These are phyloP conservation scores for Ogataea angusta DNA, from an alignment of 805 yeast species.

Conservation along the genomic window DNA sequence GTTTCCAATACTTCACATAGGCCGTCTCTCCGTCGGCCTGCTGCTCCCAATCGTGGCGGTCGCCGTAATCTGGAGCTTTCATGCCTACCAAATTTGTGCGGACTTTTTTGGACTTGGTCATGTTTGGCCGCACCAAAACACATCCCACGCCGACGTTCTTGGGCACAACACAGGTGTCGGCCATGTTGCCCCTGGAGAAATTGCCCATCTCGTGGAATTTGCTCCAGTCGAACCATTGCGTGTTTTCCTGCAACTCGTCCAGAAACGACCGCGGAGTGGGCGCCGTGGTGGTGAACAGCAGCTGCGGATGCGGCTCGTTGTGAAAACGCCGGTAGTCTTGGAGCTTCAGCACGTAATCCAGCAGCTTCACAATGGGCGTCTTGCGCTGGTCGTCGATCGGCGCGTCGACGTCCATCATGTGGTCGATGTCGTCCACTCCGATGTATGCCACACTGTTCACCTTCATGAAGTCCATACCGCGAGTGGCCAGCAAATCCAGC, in stretches of 20 bases:
- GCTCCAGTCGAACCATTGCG: slow-evolving; percentile 46
- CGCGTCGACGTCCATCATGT: slow-evolving; percentile 24
- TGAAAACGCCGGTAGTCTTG: slow-evolving; percentile 32
- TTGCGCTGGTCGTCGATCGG: slow-evolving; percentile 19
- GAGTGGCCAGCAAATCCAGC: slow-evolving; percentile 32
- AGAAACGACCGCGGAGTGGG: slow-evolving; percentile 44
- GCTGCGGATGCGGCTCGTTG: slow-evolving; percentile 32
- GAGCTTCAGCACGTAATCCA: slow-evolving; percentile 31
- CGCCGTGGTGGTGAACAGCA: slow-evolving; percentile 26
- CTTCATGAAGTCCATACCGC: slow-evolving; percentile 31
- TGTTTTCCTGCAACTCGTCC: slow-evolving; percentile 44
- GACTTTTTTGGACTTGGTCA: slow-evolving; percentile 15
- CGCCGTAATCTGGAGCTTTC: slow-evolving; percentile 26
- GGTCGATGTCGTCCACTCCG: slow-evolving; percentile 35
- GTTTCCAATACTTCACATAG: slow-evolving; percentile 25
- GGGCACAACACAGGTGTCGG: slow-evolving; percentile 20
- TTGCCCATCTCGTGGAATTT: slow-evolving; percentile 29
- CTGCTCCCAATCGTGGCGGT: slow-evolving; percentile 20
- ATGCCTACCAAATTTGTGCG: slow-evolving; percentile 26
- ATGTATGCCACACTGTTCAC: slow-evolving; percentile 28
- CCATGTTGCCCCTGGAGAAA: slow-evolving; percentile 22
- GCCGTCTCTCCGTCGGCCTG: slow-evolving; percentile 17
- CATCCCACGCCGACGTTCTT: slow-evolving; percentile 25
- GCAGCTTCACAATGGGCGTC: slow-evolving; percentile 30
- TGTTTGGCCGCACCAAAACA: slow-evolving; percentile 23